These are phyloP conservation scores for Tolypocladium capitatum DNA, from an alignment of 2,329 filamentous ascomycete genomes.

Conservation along the genomic window DNA sequence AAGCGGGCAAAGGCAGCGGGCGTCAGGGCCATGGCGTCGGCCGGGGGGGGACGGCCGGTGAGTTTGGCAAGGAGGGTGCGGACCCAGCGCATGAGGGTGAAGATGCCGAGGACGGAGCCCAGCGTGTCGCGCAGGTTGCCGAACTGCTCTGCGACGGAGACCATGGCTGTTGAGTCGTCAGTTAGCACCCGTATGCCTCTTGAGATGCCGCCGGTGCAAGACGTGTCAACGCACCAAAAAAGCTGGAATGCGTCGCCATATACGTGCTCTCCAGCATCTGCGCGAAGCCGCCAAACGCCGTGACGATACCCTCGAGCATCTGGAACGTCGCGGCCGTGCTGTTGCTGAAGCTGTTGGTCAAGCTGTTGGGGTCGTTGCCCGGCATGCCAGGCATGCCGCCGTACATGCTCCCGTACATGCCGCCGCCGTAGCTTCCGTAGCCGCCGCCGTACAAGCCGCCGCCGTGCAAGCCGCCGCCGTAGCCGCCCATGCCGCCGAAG, in stretches of 20 bases:
- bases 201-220: not conserved
- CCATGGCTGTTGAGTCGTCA: slow-evolving; percentile 56
- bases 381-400: slow-evolving; percentile 36
- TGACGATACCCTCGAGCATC: slow-evolving; percentile 93
- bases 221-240: slow-evolving; percentile 60
- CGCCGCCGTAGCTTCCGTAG: slow-evolving; percentile 26
- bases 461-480: slow-evolving; percentile 29
- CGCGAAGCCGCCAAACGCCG: slow-evolving; percentile 91
- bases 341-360: slow-evolving; percentile 91
- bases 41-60: slow-evolving; percentile 80
- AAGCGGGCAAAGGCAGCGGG: slow-evolving; percentile 86
- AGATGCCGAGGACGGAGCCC: slow-evolving; percentile 87
- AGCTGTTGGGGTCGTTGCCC: slow-evolving; percentile 71
- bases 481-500: slow-evolving; percentile 31
- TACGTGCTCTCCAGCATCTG: slow-evolving; percentile 99
- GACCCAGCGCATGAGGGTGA: slow-evolving; percentile 90
- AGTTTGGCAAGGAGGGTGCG: slow-evolving; percentile 83
- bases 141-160: slow-evolving; percentile 95
- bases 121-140: slow-evolving; percentile 85
- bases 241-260: slow-evolving; percentile 97
- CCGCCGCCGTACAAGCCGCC: slow-evolving; percentile 19
- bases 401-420: slow-evolving; percentile 27
- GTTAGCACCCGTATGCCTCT: not conserved
- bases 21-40: slow-evolving; percentile 74
- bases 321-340: slow-evolving; percentile 95